Evolutionary conservation across 345 rosid species (phyloP).

Genomic region (Rhizophora apiculata): DNA sequence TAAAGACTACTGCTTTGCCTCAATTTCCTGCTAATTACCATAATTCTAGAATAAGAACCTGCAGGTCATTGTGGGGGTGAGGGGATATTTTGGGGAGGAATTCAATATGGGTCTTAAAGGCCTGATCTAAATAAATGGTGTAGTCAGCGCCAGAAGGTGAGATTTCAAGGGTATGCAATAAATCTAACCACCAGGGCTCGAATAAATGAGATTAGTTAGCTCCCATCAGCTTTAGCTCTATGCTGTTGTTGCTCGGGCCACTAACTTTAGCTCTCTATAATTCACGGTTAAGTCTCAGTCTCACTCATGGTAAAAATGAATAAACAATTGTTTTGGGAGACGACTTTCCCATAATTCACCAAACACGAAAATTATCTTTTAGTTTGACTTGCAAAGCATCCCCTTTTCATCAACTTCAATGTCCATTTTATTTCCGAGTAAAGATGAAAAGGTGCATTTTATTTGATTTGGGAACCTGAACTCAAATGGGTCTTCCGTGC

Average conservation of each 20-base stretch:
- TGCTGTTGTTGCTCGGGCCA: too few species aligned
- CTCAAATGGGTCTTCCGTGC: not conserved
- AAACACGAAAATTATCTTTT: constrained; percentile 9
- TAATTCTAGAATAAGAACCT: not conserved
- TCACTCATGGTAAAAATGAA: not conserved
- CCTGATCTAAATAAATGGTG: constrained; percentile 23
- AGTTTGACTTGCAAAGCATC: constrained; percentile 34
- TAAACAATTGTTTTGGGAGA: not conserved
- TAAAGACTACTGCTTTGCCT: not conserved
- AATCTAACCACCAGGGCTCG: constrained; percentile 18
- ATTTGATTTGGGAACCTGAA: constrained; percentile 2
- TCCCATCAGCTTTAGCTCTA: not conserved
- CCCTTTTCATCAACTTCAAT: constrained; percentile 21
- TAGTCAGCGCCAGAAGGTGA: constrained; percentile 13
- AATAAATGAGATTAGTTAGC: constrained; percentile 19
- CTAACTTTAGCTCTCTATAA: too few species aligned
- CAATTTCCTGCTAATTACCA: not conserved
- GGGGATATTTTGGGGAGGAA: constrained; percentile 17
- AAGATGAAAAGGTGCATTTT: not conserved
- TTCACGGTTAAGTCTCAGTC: not conserved
- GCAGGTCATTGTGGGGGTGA: not conserved
- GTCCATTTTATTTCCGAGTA: constrained; percentile 14
- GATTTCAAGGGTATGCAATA: constrained; percentile 19
- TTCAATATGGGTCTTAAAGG: constrained; percentile 22
- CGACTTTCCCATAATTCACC: constrained; percentile 11